Conservation (phyloP, 2,329 filamentous ascomycete genomes). For the Raffaelea albimanens region DNA sequence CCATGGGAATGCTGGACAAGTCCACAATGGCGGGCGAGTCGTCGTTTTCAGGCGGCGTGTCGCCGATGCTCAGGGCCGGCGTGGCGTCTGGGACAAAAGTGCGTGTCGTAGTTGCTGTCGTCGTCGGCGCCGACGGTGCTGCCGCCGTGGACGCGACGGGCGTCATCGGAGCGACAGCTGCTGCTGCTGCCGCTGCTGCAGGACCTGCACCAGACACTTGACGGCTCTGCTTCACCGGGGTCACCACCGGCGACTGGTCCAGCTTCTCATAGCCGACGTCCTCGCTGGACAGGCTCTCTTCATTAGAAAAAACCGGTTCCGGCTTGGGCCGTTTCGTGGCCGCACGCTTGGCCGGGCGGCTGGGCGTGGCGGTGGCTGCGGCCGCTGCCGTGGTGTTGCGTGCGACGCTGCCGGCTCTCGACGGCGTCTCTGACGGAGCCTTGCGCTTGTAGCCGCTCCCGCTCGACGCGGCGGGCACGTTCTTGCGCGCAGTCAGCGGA, state of each 20-base stretch:
- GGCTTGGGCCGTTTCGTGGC: neutral
- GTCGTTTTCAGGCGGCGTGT: slow-evolving; percentile 8
- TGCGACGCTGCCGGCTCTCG: neutral
- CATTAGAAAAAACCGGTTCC: slow-evolving; percentile 8
- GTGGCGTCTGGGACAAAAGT: slow-evolving; percentile 3
- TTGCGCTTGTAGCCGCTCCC: slow-evolving; percentile 13
- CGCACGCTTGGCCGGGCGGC: neutral
- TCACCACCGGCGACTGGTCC: slow-evolving; percentile 14
- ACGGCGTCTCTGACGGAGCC: no score
- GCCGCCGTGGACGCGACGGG: neutral
- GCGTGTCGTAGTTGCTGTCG: slow-evolving; percentile 3
- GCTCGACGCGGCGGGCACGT: slow-evolving; percentile 17
- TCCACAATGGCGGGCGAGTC: slow-evolving; percentile 2
- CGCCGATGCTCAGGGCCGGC: slow-evolving; percentile 7
- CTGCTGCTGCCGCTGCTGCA: neutral
- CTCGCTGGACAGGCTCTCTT: slow-evolving; percentile 13
- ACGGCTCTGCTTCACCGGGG: slow-evolving; percentile 9
- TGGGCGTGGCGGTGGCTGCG: neutral
- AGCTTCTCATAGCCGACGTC: slow-evolving; percentile 21
- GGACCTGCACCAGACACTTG: no score
- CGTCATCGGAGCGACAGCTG: neutral
- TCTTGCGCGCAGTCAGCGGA: slow-evolving; percentile 25
- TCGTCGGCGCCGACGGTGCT: neutral
- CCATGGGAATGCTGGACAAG: neutral
- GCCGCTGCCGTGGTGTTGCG: neutral